Percentiles rank a stretch among this genome's conserved stretches.
These are phyloP conservation scores for Amphichorda felina DNA, from an alignment of 2,329 filamentous ascomycete genomes.

Conservation along the genomic window DNA sequence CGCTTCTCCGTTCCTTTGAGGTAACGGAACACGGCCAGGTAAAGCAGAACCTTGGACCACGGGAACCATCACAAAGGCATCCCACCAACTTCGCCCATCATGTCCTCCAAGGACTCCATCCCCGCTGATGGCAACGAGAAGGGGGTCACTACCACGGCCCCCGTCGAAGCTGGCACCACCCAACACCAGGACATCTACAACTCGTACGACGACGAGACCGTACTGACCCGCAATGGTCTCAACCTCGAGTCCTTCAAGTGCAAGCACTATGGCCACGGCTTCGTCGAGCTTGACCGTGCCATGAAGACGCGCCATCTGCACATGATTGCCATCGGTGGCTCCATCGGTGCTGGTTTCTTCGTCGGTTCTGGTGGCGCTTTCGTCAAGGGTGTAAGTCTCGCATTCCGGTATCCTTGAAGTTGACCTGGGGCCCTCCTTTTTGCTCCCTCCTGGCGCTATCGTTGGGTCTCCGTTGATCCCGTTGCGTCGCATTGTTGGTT, in stretches of 20 bases:
- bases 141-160: neutral
- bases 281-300: constrained; percentile 24
- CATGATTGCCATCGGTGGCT: constrained; percentile 44
- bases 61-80: neutral
- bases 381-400: constrained; percentile 27
- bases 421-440: constrained; percentile 15
- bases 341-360: constrained; percentile 45
- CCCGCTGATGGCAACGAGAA: constrained; percentile 6
- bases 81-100: constrained; percentile 2
- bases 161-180: constrained; percentile 3
- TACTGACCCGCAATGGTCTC: constrained; percentile 24
- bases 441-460: too few relatives aligned
- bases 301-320: constrained; percentile 45
- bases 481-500: neutral
- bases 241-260: constrained; percentile 25
- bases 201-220: constrained; percentile 14
- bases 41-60: too few relatives aligned
- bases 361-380: constrained; percentile 40
- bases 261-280: constrained; percentile 17
- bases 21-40: neutral
- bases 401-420: constrained; percentile 15
- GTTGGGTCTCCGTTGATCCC: too few relatives aligned
- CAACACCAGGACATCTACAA: constrained; percentile 3
- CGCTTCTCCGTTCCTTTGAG: neutral
- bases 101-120: constrained; percentile 7